A percentile compares a stretch with the other conserved stretches of the same genome.
These are phyloP conservation scores for Aquilaria agallochum DNA, from an alignment of 441 rosid genomes.

Conservation along the genomic window DNA sequence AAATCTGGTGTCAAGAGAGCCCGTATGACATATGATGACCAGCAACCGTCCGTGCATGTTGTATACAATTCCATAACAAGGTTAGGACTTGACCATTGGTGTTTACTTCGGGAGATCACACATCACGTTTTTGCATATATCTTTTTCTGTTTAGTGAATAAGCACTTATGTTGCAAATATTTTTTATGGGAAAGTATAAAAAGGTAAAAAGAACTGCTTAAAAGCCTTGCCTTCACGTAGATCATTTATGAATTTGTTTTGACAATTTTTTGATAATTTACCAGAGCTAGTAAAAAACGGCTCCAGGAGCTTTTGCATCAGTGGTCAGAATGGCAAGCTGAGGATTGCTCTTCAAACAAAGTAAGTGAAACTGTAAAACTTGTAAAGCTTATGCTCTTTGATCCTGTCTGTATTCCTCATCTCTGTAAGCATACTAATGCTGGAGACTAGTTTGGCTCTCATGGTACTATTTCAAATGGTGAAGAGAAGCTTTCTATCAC, in stretches of 20 bases:
- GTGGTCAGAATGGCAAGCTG: slow-evolving; percentile 97
- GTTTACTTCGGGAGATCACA: slow-evolving; percentile 13
- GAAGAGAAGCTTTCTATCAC: no score
- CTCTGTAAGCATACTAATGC: no score
- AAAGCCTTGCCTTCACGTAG: no score
- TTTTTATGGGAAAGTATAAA: neutral
- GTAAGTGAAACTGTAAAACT: slow-evolving; percentile 30
- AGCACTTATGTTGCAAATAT: neutral
- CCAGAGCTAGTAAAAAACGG: slow-evolving; percentile 84
- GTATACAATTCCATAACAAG: slow-evolving; percentile 66
- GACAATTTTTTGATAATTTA: slow-evolving; percentile 1
- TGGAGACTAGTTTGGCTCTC: no score
- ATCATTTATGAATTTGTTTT: no score
- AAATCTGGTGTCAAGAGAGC: slow-evolving; percentile 59
- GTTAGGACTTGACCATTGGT: slow-evolving; percentile 40
- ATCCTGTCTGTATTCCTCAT: no score
- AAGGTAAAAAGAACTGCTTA: slow-evolving; percentile 6
- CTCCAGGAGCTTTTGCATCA: slow-evolving; percentile 74
- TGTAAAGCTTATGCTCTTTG: no score
- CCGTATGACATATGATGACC: slow-evolving; percentile 39
- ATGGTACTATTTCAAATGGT: no score
- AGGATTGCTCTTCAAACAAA: slow-evolving; percentile 39
- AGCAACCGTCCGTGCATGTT: slow-evolving; percentile 75
- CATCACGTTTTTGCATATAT: slow-evolving; percentile 10
- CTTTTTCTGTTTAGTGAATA: neutral